Evolutionary conservation across 2,329 filamentous ascomycete species (phyloP), one percentile per base, ranked within the genome.

Genomic region (Aspergillus piperis): DNA sequence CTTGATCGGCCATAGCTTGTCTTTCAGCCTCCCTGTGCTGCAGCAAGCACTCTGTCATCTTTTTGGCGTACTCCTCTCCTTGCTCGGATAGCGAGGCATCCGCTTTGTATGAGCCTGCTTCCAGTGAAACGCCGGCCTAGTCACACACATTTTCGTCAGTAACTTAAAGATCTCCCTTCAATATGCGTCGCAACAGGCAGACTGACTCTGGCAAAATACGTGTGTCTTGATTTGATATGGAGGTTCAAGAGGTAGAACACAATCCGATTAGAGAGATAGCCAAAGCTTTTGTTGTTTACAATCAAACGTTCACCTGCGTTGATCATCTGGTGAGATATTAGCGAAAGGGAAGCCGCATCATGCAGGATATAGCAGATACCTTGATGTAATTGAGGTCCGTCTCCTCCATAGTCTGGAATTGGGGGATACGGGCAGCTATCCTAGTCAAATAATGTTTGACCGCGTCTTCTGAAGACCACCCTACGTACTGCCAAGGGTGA

Each of bases 161-260:
- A 10, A 38, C 19, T 49, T 21, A 19, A 55, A 30, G 2, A 47
- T 13, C 61, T 48, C 15, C 6, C n/a, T 11, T 8, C 25, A 50
- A 19, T 30, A 30, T 49, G 21, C n/a, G n/a, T 51, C 15, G 49
- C 30, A 8, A 36, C 47, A 44, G 19, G 17, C 36, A 42, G 11
- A 65, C 76, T 61, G 68, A 80, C 89, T 64, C 94, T 86, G 51
- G 89, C 93, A 75, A 98, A 98, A 77, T 96, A 98, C 6, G 92
- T 98, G 64, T 91, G 91, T 59, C 94, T 87, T 52, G 90, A 90
- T 77, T 99, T 98, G 82, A 97, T 97, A 77, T 99, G 95, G 23
- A 98, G 83, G 71, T 99, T 99, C 72, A 96, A 91, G 50, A 99
- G 86, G 76, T 98, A 99, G 78, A 99, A 99, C 58, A 99, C 94